Conservation (phyloP, 805 yeast species). For the Naumovozyma castellii region DNA sequence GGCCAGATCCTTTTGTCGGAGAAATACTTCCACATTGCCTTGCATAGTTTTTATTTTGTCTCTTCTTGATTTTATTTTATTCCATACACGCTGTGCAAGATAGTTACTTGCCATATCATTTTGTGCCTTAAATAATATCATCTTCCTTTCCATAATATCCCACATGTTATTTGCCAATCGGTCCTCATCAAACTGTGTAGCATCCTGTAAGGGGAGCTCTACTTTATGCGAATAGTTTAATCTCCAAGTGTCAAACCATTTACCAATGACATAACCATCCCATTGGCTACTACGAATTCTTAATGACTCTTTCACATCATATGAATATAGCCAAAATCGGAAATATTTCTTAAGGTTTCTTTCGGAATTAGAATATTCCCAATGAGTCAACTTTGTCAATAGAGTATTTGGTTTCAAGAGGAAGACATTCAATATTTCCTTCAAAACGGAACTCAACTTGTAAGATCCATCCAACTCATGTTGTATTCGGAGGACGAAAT, state of each 20-base stretch:
- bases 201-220: neutral
- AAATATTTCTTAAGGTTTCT: conserved; percentile 6
- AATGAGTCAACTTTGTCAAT: conserved; percentile 16
- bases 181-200: neutral
- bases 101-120: neutral
- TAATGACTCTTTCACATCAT: conserved; percentile 7
- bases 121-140: neutral
- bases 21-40: neutral
- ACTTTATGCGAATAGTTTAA: neutral
- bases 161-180: neutral
- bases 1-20: neutral
- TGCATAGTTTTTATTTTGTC: neutral
- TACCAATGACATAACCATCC: conserved; percentile 9
- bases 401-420: conserved; percentile 20
- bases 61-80: neutral
- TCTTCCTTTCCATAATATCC: neutral
- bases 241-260: conserved; percentile 2
- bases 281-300: conserved; percentile 8
- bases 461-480: conserved; percentile 16
- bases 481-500: conserved; percentile 13
- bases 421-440: conserved; percentile 12
- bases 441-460: conserved; percentile 11
- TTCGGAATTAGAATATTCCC: conserved; percentile 10
- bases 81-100: neutral
- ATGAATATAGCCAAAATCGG: conserved; percentile 12